Base-by-base conservation (phyloP, 164 flowering plant species). In the Tetracentron sinense region DNA sequence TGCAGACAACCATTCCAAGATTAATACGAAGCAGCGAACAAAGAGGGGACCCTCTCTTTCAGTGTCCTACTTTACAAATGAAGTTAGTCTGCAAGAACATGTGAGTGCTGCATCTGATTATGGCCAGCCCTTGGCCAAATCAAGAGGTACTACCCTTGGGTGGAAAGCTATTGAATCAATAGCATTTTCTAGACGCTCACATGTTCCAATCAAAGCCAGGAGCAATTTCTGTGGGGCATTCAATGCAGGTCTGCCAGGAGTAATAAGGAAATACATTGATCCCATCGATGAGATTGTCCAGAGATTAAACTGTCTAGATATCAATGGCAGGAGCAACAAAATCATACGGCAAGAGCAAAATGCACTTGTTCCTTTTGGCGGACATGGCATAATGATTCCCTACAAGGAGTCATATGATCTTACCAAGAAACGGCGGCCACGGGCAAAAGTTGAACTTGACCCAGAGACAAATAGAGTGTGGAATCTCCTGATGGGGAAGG, bases 391-490 rank as follows among this genome's bases (percentile, higher is more conserved):
- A 27, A 54, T 87, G 44, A 73, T 84, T 69, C 86, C 86, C 42
- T 77, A 72, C 58, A 77, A 74, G 22, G 81, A 69, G 38, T 19
- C 31, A 42, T 66, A 63, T 69, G 83, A 75, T 47, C 70, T 62
- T 20, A 56, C 69, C 27, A 91, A 77, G 76, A 86, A 72, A 73
- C 74, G 68, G 11, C 73, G 54, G 60, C 78, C 85, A 51, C 70
- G 96, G 26, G 84, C 94, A 20, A 87, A 79, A 69, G 93, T 85
- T 44, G 85, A 81, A 67, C 83, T 87, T 65, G 93, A 85, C 67
- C 67, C 73, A 48, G 93, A 87, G 66, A 76, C 93, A 51, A 70
- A 73, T 17, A 82, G 88, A 62, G 60, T 82, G 25, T 87, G 93
- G 93, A 85, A 83, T 42, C 73, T 81, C 46, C 69, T 87, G 64